Evolutionary conservation across 2,329 filamentous ascomycete species (phyloP).

Genomic region (Ophiostoma piceae): DNA sequence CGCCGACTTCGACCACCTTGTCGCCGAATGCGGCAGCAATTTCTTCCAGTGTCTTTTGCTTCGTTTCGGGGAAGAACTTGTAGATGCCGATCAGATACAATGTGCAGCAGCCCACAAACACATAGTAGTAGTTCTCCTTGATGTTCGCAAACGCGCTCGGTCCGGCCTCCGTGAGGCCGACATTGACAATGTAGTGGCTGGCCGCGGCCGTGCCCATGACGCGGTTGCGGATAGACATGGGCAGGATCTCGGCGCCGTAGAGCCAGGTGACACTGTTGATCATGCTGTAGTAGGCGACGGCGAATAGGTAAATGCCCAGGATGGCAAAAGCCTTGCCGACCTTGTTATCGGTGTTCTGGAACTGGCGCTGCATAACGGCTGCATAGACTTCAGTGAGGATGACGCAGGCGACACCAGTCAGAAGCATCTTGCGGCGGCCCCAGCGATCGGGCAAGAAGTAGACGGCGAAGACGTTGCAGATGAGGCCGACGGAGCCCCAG

Average conservation of each 20-base stretch:
- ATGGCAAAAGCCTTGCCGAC: conserved; percentile 56
- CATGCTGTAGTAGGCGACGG: conserved; percentile 50
- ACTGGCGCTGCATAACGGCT: conserved; percentile 53
- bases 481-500: conserved; percentile 50
- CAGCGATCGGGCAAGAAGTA: conserved; percentile 51
- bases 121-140: conserved; percentile 56
- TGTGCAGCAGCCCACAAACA: conserved; percentile 49
- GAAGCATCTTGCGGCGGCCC: conserved; percentile 55
- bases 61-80: conserved; percentile 51
- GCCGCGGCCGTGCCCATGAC: conserved; percentile 51
- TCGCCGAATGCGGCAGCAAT: conserved; percentile 47
- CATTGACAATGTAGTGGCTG: conserved; percentile 52
- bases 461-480: conserved; percentile 48
- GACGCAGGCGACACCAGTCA: conserved; percentile 48
- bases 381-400: conserved; percentile 55
- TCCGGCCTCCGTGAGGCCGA: conserved; percentile 49
- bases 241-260: conserved; percentile 52
- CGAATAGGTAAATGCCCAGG: conserved; percentile 55
- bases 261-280: conserved; percentile 51
- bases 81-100: conserved; percentile 50
- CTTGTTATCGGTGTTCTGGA: conserved; percentile 44
- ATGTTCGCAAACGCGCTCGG: conserved; percentile 54
- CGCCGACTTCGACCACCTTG: conserved; percentile 35
- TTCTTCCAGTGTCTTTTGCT: conserved; percentile 44
- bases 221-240: conserved; percentile 49